Conservation (phyloP, 139 green algal genomes). For the Haematococcus sp. region DNA sequence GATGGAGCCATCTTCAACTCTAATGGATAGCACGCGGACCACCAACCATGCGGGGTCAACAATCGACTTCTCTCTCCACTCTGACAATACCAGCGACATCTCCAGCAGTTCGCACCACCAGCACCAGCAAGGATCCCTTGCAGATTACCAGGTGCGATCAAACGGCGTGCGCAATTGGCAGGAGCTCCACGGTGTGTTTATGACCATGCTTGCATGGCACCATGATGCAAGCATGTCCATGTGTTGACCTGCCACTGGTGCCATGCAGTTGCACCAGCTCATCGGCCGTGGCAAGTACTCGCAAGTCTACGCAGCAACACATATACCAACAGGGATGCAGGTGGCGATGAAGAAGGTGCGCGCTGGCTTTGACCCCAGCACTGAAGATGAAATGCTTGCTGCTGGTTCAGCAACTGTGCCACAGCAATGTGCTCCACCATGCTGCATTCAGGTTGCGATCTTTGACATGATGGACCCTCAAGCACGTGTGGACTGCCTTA, state of each 20-base stretch:
- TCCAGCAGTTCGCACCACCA: conserved; percentile 17
- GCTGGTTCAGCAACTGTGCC: neutral
- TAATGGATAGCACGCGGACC: conserved; percentile 15
- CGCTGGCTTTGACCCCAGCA: too few species aligned
- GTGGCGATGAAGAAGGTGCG: conserved; percentile 48
- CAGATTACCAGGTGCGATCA: conserved; percentile 35
- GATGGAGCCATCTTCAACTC: neutral
- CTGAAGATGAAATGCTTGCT: neutral
- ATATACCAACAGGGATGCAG: conserved; percentile 17
- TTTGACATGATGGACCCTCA: conserved; percentile 61
- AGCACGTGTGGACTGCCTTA: conserved; percentile 41
- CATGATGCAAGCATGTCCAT: too few species aligned
- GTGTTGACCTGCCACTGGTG: neutral
- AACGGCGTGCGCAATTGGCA: too few species aligned
- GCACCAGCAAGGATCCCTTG: conserved; percentile 17
- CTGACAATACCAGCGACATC: conserved; percentile 17
- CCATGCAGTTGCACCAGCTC: conserved; percentile 31
- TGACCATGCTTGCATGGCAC: neutral
- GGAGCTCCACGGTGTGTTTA: too few species aligned
- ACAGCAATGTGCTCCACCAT: neutral
- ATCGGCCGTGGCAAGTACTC: conserved; percentile 42
- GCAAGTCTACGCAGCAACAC: conserved; percentile 32
- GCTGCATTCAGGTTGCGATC: conserved; percentile 48
- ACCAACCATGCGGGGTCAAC: neutral
- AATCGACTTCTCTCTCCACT: conserved; percentile 18